Base-by-base conservation (phyloP, 352 stramenopile species). In the Phytopythium boreale region DNA sequence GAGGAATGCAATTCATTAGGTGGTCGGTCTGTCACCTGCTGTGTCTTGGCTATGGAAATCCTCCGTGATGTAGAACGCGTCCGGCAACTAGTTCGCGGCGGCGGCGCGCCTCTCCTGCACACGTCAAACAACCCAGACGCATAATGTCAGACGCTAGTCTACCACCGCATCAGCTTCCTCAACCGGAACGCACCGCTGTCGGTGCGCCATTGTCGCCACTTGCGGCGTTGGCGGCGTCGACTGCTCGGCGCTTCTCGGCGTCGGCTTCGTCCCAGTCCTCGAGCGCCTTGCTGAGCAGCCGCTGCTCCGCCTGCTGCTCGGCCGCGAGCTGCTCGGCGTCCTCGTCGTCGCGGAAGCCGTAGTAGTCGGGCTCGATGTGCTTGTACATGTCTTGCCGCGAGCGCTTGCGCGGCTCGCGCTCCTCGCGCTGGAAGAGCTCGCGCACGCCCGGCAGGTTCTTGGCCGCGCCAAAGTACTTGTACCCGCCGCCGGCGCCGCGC, bases 401-500 rank as follows among this genome's bases (percentile, higher is more conserved):
- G 55, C 82, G 80, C 63, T 82, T 85, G 39, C 68, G 72, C 19
- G 79, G 71, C 62, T 90, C 87, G 15, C 80, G 71, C 49, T 80
- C 78, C 58, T 91, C 80, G 56, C 92, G 84, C 69, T 92, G 80
- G 68, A 99, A 98, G 10, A 99, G 72, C 71, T 99, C 97, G 41
- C 93, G 89, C 22, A 99, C 96, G 39, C 96, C 96, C 0, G 97
- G 97, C 7, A 99, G 82, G 62, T 98, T 90, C 69, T 97, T 98
- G n/a, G 96, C 96, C 14, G 94, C 95, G 27, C 97, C 97, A 91
- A 98, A 99, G 70, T 99, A 99, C 66, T 93, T 92, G 87, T 99
- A 99, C 27, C 93, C 90, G 22, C 81, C 76, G 44, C 80, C 79
- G 19, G 66, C 66, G 39, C 84, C 88, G 49, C 88, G 80, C 56